Evolutionary conservation across 2,329 filamentous ascomycete genomes (phyloP), one percentile per base, ranked within the genome.

Genomic region (Talaromyces sp.): DNA sequence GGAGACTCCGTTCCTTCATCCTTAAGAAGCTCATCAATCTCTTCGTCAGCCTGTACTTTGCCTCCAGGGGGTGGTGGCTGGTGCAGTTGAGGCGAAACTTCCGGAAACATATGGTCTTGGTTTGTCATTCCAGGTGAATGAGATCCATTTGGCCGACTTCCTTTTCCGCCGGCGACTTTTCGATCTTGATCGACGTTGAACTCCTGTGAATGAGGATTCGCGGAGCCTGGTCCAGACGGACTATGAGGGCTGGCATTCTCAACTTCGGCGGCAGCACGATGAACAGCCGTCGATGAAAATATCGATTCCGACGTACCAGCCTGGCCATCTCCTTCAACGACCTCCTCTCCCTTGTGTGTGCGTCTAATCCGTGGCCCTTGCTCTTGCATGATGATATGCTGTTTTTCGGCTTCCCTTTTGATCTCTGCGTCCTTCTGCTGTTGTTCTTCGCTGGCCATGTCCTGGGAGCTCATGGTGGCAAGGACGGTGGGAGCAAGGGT

Each of bases 281-380:
- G 76, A 26, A 78, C 71, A 14, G 78, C 78, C 26, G 75, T 75
- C 14, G 76, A 73, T n/a, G 77, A 78, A 60, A 80, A 80, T 35
- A 80, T 74, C 7, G 79, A 78, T 62, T 82, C 80, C 29, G 75
- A 74, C 35, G 76, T 70, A 46, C 76, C 77, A 61, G 71, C 70
- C 63, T 81, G 75, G 55, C 77, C 81, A 35, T 96, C 91, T 52
- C 89, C 86, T 63, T 93, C 92, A 17, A 98, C 83, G 17, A 96
- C 75, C 71, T 98, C 95, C 61, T 97, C 93, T 13, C 95, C 95
- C 75, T 98, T 98, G 78, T 98, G 93, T 2, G 93, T 97, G 66
- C 90, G 87, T 68, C 92, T 85, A 60, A 97, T 88, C 3, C 92
- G 86, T 4, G 93, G 89, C 1, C 85, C 91, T 55, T 85, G 83